Evolutionary conservation across 78 protist species (phyloP).

Genomic region (Polysphondylium violaceum): DNA sequence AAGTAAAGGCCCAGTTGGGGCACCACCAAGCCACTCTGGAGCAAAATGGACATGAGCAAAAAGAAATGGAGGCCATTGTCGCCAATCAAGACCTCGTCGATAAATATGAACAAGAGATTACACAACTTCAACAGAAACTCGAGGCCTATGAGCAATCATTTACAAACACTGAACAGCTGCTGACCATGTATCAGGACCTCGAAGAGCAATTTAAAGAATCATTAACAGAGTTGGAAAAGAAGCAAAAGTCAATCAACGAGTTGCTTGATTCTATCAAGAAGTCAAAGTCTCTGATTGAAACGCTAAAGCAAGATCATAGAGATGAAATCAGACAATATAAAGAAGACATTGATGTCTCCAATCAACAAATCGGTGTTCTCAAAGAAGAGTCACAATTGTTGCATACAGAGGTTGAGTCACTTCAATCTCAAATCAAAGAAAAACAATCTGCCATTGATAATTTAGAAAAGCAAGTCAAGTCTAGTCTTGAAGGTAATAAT

Average conservation of each 20-base stretch:
- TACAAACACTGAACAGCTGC: slow-evolving; percentile 16
- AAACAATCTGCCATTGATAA: background rate
- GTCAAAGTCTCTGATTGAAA: background rate
- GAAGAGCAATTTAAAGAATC: slow-evolving; percentile 12
- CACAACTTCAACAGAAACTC: background rate
- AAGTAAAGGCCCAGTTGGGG: background rate
- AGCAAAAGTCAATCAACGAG: slow-evolving; percentile 40
- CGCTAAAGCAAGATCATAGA: background rate
- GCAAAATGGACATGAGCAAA: background rate
- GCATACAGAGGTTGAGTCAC: background rate
- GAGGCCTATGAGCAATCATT: slow-evolving; percentile 5
- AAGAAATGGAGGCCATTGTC: background rate
- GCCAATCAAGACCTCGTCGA: background rate
- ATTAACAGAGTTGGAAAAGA: slow-evolving; percentile 28
- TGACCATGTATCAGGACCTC: background rate
- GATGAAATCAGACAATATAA: background rate
- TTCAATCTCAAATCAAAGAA: background rate
- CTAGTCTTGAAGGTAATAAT: too few relatives aligned
- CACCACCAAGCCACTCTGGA: background rate
- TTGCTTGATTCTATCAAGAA: slow-evolving; percentile 9
- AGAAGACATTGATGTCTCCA: background rate
- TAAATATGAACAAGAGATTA: background rate
- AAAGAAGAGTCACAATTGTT: slow-evolving; percentile 20
- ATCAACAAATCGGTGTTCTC: background rate
- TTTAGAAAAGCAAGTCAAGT: background rate